phyloP scores from a whole-genome alignment of 1,284 basidiomycete species.

The Cryptococcus sp. region DNA sequence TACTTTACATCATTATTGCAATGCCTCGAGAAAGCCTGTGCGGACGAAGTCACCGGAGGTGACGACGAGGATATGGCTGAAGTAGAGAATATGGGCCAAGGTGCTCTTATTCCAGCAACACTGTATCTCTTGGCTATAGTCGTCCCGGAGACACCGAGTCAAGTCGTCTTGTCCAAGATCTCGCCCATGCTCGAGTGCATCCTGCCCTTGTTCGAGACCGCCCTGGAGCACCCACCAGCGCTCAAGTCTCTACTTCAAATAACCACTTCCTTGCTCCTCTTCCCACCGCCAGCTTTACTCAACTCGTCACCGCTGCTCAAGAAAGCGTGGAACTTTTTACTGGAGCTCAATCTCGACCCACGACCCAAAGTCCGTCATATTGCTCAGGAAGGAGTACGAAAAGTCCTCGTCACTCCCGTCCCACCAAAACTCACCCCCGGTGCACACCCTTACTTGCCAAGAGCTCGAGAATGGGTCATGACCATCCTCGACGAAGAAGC shows the following conservation, averaged over 20 bases:
- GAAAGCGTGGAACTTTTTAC: constrained; percentile 67
- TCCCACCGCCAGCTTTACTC: constrained; percentile 66
- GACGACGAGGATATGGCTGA: constrained; percentile 48
- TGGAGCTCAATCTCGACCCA: constrained; percentile 81
- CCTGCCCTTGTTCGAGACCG: constrained; percentile 66
- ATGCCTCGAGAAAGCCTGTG: constrained; percentile 50
- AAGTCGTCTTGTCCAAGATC: constrained; percentile 49
- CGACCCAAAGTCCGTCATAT: constrained; percentile 92
- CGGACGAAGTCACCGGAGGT: constrained; percentile 38
- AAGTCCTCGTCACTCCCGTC: constrained; percentile 72
- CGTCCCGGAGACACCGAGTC: constrained; percentile 66
- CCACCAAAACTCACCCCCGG: constrained; percentile 63
- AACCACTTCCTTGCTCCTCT: constrained; percentile 70
- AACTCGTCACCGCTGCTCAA: constrained; percentile 69
- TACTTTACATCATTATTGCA: constrained; percentile 81
- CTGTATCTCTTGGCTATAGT: constrained; percentile 84
- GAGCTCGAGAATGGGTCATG: constrained; percentile 78
- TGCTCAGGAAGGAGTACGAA: constrained; percentile 80
- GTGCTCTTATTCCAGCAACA: constrained; percentile 79
- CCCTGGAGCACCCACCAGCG: constrained; percentile 50
- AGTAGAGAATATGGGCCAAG: constrained; percentile 59
- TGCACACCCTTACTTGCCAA: constrained; percentile 74
- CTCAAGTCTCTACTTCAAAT: constrained; percentile 56
- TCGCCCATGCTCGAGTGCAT: constrained; percentile 62
- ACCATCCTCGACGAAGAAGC: constrained; percentile 67